Evolutionary conservation across 352 stramenopile species (phyloP).

Genomic region (Pythium folliculosum): DNA sequence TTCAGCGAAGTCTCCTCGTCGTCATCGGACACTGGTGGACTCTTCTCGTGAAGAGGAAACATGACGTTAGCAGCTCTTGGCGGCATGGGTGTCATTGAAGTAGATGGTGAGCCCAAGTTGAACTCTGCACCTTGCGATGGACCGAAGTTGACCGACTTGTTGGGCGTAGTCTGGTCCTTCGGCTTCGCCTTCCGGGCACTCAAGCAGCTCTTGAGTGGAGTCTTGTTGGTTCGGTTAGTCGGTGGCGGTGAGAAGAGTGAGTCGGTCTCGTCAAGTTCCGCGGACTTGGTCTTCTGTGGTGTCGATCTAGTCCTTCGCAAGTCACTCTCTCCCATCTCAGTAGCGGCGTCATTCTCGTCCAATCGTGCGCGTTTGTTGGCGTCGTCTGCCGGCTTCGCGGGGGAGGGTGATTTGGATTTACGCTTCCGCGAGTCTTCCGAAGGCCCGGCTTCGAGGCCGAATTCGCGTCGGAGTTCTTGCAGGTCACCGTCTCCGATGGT

Average conservation of each 20-base stretch:
- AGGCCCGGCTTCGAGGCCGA: slow-evolving; percentile 8
- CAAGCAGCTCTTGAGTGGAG: slow-evolving; percentile 72
- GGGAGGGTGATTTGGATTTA: slow-evolving; percentile 10
- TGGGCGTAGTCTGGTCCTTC: slow-evolving; percentile 53
- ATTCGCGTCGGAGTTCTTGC: slow-evolving; percentile 17
- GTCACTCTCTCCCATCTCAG: not conserved
- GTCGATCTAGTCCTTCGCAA: slow-evolving; percentile 5
- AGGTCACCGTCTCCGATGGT: slow-evolving; percentile 51
- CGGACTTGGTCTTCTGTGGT: slow-evolving; percentile 2
- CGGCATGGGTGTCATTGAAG: slow-evolving; percentile 85
- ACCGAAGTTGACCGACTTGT: slow-evolving; percentile 85
- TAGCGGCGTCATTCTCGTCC: not conserved
- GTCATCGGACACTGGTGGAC: slow-evolving; percentile 33
- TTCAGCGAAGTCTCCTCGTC: slow-evolving; percentile 85
- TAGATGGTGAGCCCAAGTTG: slow-evolving; percentile 75
- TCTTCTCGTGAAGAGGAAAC: slow-evolving; percentile 60
- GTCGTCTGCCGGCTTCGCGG: not conserved
- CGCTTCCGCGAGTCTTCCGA: not conserved
- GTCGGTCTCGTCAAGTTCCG: slow-evolving; percentile 9
- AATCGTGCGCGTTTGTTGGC: slow-evolving; percentile 14
- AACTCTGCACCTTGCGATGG: slow-evolving; percentile 79
- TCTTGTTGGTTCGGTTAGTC: slow-evolving; percentile 32
- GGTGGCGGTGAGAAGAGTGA: slow-evolving; percentile 23
- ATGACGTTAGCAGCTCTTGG: slow-evolving; percentile 56
- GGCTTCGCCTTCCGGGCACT: slow-evolving; percentile 64